These are phyloP conservation scores for Xeromyces bisporus DNA, from an alignment of 495 filamentous ascomycete genomes.

Conservation along the genomic window DNA sequence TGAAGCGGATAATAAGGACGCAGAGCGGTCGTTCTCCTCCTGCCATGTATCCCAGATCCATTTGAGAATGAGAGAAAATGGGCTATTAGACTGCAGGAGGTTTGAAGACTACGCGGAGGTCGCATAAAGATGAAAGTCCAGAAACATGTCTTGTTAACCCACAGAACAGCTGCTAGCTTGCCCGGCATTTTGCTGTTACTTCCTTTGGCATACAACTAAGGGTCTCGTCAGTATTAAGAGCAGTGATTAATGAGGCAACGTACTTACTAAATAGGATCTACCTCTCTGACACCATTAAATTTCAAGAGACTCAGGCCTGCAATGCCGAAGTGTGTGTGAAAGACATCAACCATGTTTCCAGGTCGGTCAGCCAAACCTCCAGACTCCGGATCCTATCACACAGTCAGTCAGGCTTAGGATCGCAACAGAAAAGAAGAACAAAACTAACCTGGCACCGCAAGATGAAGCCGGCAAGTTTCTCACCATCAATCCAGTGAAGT, in stretches of 20 bases:
- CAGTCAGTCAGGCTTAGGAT: no score
- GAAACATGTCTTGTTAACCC: no score
- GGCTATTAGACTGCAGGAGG: slow-evolving; percentile 68
- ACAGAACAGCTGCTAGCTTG: slow-evolving; percentile 11
- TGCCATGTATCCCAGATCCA: slow-evolving; percentile 57
- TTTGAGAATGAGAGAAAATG: slow-evolving; percentile 25
- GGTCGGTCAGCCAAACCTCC: slow-evolving; percentile 86
- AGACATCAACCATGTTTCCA: slow-evolving; percentile 91
- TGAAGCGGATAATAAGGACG: slow-evolving; percentile 34
- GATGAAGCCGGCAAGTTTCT: slow-evolving; percentile 64
- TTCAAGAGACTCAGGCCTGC: slow-evolving; percentile 74
- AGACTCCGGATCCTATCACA: slow-evolving; percentile 52
- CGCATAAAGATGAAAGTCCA: no score
- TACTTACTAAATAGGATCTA: slow-evolving; percentile 78
- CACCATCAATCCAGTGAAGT: slow-evolving; percentile 77
- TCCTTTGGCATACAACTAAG: slow-evolving; percentile 58
- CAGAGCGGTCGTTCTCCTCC: slow-evolving; percentile 40
- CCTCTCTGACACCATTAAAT: slow-evolving; percentile 54
- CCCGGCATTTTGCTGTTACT: slow-evolving; percentile 39
- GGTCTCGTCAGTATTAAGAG: background rate
- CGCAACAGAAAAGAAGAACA: no score
- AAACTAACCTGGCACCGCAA: slow-evolving; percentile 53
- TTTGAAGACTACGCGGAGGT: slow-evolving; percentile 7
- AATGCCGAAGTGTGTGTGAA: slow-evolving; percentile 81
- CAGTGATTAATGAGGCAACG: background rate